A percentile compares a stretch with the other conserved stretches of the same genome.
These are phyloP conservation scores for Yarrowia deformans DNA, from an alignment of 805 yeast genomes.

Conservation along the genomic window DNA sequence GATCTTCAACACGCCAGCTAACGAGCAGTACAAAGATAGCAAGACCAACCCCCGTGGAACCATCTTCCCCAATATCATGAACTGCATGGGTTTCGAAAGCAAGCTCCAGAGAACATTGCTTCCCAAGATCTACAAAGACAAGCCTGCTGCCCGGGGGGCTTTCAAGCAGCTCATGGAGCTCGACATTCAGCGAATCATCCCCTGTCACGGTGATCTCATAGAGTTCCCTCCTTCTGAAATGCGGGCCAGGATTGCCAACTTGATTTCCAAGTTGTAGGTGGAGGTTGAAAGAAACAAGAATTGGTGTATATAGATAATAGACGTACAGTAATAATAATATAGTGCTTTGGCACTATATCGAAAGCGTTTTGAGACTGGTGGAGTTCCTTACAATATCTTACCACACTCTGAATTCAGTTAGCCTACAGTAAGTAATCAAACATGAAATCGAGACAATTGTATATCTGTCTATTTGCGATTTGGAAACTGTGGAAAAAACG, in stretches of 20 bases:
- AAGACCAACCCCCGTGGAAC: neutral
- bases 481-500: no score
- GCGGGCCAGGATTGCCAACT: slow-evolving; percentile 7
- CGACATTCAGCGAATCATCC: slow-evolving; percentile 16
- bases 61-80: slow-evolving; percentile 19
- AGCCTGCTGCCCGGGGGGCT: slow-evolving; percentile 12
- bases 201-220: slow-evolving; percentile 15
- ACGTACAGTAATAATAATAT: neutral
- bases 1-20: neutral
- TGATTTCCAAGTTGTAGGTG: neutral
- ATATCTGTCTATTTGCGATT: no score
- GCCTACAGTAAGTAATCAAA: no score
- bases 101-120: slow-evolving; percentile 4
- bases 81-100: slow-evolving; percentile 12
- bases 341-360: no score
- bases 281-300: no score
- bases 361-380: no score
- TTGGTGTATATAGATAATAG: neutral
- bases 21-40: slow-evolving; percentile 13
- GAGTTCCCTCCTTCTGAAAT: slow-evolving; percentile 13
- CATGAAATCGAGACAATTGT: no score
- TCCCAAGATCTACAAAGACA: slow-evolving; percentile 11
- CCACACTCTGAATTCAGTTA: no score
- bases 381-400: no score
- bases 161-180: slow-evolving; percentile 1